Percentiles rank a stretch among this genome's conserved stretches.
These are phyloP conservation scores for Piromyces sp. DNA, from an alignment of 192 early-diverging fungal genomes.

Conservation along the genomic window DNA sequence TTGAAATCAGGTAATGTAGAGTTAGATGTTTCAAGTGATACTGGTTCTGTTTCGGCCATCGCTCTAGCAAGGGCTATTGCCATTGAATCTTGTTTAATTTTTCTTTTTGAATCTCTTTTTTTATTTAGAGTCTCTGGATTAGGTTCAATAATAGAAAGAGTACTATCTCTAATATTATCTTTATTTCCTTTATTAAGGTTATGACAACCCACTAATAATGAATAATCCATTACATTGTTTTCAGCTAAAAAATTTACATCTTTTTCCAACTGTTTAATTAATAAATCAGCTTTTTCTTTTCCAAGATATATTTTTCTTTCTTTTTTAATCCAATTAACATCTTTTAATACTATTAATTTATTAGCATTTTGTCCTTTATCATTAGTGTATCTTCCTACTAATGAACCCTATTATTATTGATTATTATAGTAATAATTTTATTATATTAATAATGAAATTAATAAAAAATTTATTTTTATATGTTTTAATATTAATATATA, in stretches of 20 bases:
- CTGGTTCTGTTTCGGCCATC: constrained; percentile 32
- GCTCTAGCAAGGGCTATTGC: constrained; percentile 12
- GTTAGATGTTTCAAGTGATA: constrained; percentile 24
- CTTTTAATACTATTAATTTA: constrained; percentile 80
- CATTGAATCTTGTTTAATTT: constrained; percentile 19
- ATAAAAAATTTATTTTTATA: no score
- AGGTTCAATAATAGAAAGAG: constrained; percentile 67
- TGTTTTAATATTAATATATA: no score
- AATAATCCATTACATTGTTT: constrained; percentile 94
- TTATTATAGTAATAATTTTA: no score
- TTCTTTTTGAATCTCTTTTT: neutral
- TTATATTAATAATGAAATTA: no score
- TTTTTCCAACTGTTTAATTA: constrained; percentile 68
- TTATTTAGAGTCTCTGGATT: constrained; percentile 11
- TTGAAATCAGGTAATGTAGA: constrained; percentile 37
- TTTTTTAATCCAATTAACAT: constrained; percentile 80
- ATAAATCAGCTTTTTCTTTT: constrained; percentile 50
- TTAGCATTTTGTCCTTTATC: constrained; percentile 60
- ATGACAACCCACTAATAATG: constrained; percentile 82
- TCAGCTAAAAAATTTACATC: constrained; percentile 42
- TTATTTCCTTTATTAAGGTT: constrained; percentile 68
- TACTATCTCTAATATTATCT: constrained; percentile 66
- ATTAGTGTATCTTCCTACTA: constrained; percentile 61
- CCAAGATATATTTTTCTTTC: constrained; percentile 61
- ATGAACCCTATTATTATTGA: constrained; percentile 52